Evolutionary conservation across 768 basidiomycete species (phyloP), one percentile per base, ranked within the genome.

Genomic region (Ramaria sp.): DNA sequence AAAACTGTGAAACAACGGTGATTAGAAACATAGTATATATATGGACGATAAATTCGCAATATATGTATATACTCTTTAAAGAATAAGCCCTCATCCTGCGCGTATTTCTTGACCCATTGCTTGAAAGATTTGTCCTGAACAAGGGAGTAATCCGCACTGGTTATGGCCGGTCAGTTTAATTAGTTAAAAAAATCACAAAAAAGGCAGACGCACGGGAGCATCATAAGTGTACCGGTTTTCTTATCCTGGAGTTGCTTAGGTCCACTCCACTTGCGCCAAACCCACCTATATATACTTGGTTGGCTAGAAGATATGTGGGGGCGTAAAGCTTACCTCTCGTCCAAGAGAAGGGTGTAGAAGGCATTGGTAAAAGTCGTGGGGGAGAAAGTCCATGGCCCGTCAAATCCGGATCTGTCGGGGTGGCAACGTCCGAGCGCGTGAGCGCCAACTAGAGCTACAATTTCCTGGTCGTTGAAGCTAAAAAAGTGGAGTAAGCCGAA

Each of bases 381-480:
- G 15, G 90, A 88, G 79, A 94, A 93, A 1, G 92, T 92, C 90
- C 88, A 92, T n/a, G 88, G 91, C 10, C 88, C 91, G 6, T 88
- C 83, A 66, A 84, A 94, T 39, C 88, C 88, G 55, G 85, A 88
- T 50, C 89, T 81, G 69, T 88, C 78, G 55, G 74, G 56, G 74
- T 99, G 95, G 77, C 92, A 95, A 65, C 95, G 88, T 22, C 96
- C 95, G 43, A 99, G 82, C 56, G 92, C 93, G 65, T 99, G 95
- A 36, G 90, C 93, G 58, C 95, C 95, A 22, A 81, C 80, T 60
- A 97, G 86, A 53, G 91, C 90, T 57, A 96, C 94, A 48, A 98
- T 98, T 71, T 97, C 95, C 69, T 89, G 90, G 70, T 99, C 95
- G 65, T 92, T 86, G 76, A 97, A 94, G 51, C 87, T 61, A 41